Evolutionary conservation across 805 yeast genomes (phyloP).

Genomic region (Saturnispora saitoi): DNA sequence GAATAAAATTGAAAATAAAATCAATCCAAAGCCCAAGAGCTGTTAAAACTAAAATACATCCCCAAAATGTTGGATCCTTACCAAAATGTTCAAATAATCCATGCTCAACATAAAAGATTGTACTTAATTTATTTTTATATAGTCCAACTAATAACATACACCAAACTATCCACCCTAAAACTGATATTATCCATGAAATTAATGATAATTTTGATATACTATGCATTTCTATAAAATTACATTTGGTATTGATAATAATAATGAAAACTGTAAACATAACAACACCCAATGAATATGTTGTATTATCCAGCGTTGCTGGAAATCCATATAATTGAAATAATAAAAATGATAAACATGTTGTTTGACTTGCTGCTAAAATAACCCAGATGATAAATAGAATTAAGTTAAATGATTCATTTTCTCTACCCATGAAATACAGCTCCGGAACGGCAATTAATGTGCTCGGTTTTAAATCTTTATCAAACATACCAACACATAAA

Average conservation of each 20-base stretch:
- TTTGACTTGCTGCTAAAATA: conserved; percentile 61
- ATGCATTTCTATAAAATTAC: conserved; percentile 76
- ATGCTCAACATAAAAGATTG: conserved; percentile 61
- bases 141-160: conserved; percentile 64
- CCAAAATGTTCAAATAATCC: conserved; percentile 74
- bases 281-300: conserved; percentile 76
- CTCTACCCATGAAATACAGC: conserved; percentile 68
- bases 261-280: conserved; percentile 66
- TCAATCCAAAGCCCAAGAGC: conserved; percentile 61
- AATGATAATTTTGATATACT: conserved; percentile 59
- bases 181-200: conserved; percentile 59
- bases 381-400: conserved; percentile 70
- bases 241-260: conserved; percentile 64
- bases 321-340: conserved; percentile 66
- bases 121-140: conserved; percentile 42
- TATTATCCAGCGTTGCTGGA: conserved; percentile 57
- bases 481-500: conserved; percentile 89
- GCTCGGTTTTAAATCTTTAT: conserved; percentile 80
- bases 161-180: conserved; percentile 84
- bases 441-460: conserved; percentile 90
- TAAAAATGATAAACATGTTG: conserved; percentile 62
- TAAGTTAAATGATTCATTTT: conserved; percentile 66
- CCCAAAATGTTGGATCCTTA: conserved; percentile 81
- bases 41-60: conserved; percentile 48
- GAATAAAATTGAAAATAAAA: conserved; percentile 47